Evolutionary conservation across 257 asterid genomes (phyloP), one percentile per base, ranked within the genome.

Genomic region (Solanum sitiens): DNA sequence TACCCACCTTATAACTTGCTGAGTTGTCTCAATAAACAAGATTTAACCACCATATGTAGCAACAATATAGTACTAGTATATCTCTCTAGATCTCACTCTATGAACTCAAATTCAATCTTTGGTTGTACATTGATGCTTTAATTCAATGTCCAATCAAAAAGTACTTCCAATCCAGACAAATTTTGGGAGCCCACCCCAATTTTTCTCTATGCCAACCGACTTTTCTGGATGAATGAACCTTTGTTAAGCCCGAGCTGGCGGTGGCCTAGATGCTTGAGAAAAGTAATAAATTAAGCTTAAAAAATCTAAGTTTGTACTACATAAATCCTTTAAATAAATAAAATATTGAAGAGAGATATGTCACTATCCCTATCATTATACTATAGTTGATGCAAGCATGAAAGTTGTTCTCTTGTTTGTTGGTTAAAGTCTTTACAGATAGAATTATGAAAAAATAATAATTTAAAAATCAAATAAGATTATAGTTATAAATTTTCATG

Each of bases 81-180:
- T 6, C 7, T 75, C 86, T 86, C 56, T 86, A 83, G 86, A 88
- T 80, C 83, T 37, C 73, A 75, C 68, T 77, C n/a, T 25, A 4
- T 44, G 15, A 71, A 45, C 85, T 27, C 42, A 44, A 30, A 80
- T 80, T 80, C 85, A 47, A 47, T 80, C 68, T 27, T 47, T 27
- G 68, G 56, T 13, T 39, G 56, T 75, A 75, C 83, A 75, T 47
- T 27, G 16, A 80, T 47, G 42, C 20, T 80, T 16, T 86, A 45
- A 44, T 15, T 70, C 35, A 68, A 56, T 84, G 75, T 70, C 32
- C 40, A 45, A 53, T 20, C 68, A 40, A 83, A 87, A 87, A 89
- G 87, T 88, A 89, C 92, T 4, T 72, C 82, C 91, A 11, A 73
- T 72, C 84, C 44, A 83, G 92, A 90, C 92, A 88, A 47, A 20